Base-by-base conservation (phyloP, 2,329 filamentous ascomycete genomes). In the Colletotrichum tropicicola region DNA sequence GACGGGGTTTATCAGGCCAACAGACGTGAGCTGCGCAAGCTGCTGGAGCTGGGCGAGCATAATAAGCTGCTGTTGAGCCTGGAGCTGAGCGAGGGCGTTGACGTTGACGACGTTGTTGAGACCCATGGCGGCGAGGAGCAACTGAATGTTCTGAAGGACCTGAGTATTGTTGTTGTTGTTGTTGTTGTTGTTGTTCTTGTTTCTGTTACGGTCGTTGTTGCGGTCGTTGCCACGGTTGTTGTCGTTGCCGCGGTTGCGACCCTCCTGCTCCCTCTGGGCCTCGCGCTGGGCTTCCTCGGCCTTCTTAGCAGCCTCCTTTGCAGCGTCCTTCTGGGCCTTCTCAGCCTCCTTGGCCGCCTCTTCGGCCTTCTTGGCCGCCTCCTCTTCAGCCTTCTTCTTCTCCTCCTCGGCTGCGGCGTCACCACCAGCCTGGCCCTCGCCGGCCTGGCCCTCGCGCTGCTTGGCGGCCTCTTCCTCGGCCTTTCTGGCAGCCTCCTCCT, bases 61-160 rank as follows among this genome's bases (percentile, higher is more conserved):
- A n/a, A 68, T 48, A 28, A 75, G 45, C 52, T 72, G 68, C 56
- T 73, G 62, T 69, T 70, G 70, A 21, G 76, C 53, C 59, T 71
- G 70, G 45, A 77, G 72, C 57, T 59, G 45, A 66, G 68, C 64
- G 51, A 77, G 55, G 62, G 63, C 49, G 68, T 72, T 69, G 56
- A 73, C 56, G 67, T 71, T 69, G 59, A 75, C 56, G 56, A 73
- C 59, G 19, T 67, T 58, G 28, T 70, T 67, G 37, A 77, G 65
- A 47, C 73, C 72, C 61, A 78, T 70, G 63, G 68, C 65, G 60
- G 67, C 68, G 58, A 77, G 69, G 21, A 76, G 69, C 39, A 67
- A 66, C 37, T 66, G 32, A 44, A 73, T 70, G 59, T 58, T 62
- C 54, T 67, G 43, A 35, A 65, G 52, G 21, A 75, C 65, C 21